Conservation (phyloP, 2,329 filamentous ascomycete genomes). For the Fusarium xylarioides region DNA sequence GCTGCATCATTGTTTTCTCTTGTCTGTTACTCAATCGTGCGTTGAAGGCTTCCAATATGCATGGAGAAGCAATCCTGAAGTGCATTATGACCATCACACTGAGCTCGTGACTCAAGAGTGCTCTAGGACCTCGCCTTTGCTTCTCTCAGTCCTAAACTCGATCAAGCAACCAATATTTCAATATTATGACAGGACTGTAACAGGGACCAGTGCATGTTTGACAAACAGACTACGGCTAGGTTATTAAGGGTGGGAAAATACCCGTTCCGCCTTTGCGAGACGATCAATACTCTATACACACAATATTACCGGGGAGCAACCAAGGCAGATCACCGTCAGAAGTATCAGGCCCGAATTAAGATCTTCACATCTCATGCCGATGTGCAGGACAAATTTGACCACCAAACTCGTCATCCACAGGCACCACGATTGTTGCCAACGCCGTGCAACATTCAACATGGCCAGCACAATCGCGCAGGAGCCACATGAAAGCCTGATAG, state of each 20-base stretch:
- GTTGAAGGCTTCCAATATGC: not conserved
- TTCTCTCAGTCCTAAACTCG: no score
- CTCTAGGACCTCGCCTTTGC: no score
- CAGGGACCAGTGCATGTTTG: not conserved
- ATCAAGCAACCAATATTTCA: not conserved
- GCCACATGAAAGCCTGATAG: not conserved
- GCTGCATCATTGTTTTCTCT: not conserved
- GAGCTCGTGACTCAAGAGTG: not conserved
- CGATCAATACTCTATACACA: not conserved
- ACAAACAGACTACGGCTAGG: not conserved
- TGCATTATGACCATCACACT: not conserved
- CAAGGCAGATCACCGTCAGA: not conserved
- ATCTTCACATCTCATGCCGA: conserved; percentile 25
- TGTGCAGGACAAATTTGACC: conserved; percentile 23
- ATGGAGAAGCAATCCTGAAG: not conserved
- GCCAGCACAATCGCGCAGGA: not conserved
- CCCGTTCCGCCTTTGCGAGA: not conserved
- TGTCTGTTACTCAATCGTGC: not conserved
- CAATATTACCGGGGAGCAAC: not conserved
- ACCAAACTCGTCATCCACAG: not conserved
- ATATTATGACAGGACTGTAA: not conserved
- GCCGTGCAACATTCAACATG: conserved; percentile 12
- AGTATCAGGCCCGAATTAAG: conserved; percentile 10
- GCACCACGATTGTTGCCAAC: conserved; percentile 11
- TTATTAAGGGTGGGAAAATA: not conserved